Base-by-base conservation (phyloP, 1,284 basidiomycete genomes). In the Ceratobasidium sp. region DNA sequence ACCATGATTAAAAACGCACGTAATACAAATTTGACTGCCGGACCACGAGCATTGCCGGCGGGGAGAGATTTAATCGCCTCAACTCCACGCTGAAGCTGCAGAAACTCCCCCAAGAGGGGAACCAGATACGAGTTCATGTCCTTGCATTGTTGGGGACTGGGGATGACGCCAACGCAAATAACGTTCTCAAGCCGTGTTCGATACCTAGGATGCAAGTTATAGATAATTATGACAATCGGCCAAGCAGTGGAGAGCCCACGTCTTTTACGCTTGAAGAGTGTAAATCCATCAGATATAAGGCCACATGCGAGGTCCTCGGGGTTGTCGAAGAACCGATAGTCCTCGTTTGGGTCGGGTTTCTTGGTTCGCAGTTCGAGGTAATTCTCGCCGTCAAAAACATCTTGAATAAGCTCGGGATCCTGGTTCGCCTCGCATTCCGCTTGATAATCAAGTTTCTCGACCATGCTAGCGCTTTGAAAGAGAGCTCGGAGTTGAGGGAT, bases 221-320 rank as follows among this genome's bases (percentile, higher is more conserved):
- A 78, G 64, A 77, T 80, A 49, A 79, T 29, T 1, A 76, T 34
- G 29, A 80, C 77, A 5, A 79, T 65, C 1, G 78, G 79, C 78
- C 79, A 79, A 51, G 82, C 81, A 0, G 86, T 86, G 19, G 82
- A 80, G 13, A 82, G 83, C 0, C 73, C 73, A n/a, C 68, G 67
- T 13, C 83, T 81, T 0, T 69, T 44, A 3, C 80, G 79, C 46
- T 83, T 82, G 80, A 86, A 87, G 0, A 85, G 85, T 2, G 80
- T 80, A 80, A 86, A 85, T 0, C 86, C 85, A 80, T 86, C 84
- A 1, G 82, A 80, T 19, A 82, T 82, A 0, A 84, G 70, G 0
- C 82, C 83, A 0, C 84, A 77, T 3, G 83, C 83, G n/a, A 84
- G 79, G 68, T 85, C 83, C 3, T 79, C 78, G 2, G 49, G 64